A percentile compares a stretch with the other conserved stretches of the same genome.
These are phyloP conservation scores for Periconia macrospinosa DNA, from an alignment of 2,329 filamentous ascomycete genomes.

Conservation along the genomic window DNA sequence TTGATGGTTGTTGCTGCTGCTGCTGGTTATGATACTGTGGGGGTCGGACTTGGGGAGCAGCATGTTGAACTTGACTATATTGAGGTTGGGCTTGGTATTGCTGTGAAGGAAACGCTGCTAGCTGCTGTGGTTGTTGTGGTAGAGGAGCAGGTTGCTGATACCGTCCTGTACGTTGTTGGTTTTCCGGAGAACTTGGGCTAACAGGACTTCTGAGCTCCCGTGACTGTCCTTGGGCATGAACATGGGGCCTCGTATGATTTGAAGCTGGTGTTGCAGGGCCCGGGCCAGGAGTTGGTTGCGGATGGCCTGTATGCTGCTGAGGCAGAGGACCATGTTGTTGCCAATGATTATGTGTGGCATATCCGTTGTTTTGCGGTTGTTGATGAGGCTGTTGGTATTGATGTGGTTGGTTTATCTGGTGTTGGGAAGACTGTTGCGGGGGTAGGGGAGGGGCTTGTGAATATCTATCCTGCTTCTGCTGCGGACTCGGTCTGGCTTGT, in stretches of 20 bases:
- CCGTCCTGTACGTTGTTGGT: slow-evolving; percentile 22
- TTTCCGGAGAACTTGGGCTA: slow-evolving; percentile 39
- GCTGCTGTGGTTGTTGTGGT: slow-evolving; percentile 13
- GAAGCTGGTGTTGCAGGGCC: slow-evolving; percentile 30
- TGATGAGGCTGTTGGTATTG: slow-evolving; percentile 23
- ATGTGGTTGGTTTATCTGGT: too few species aligned
- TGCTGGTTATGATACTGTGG: slow-evolving; percentile 4
- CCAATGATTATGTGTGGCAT: slow-evolving; percentile 15
- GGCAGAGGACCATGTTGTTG: slow-evolving; percentile 16
- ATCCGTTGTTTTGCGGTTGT: slow-evolving; percentile 11
- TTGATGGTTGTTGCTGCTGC: slow-evolving; percentile 7
- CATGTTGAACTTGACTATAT: background rate
- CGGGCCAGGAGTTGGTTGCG: slow-evolving; percentile 26
- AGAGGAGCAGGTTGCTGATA: slow-evolving; percentile 23
- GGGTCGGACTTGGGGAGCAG: slow-evolving; percentile 5
- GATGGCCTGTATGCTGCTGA: slow-evolving; percentile 18
- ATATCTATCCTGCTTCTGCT: slow-evolving; percentile 30
- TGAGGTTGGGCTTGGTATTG: slow-evolving; percentile 8
- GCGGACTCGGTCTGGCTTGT: slow-evolving; percentile 24
- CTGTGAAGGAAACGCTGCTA: slow-evolving; percentile 2
- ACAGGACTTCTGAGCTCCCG: slow-evolving; percentile 39
- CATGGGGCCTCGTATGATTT: slow-evolving; percentile 29
- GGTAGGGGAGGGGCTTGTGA: slow-evolving; percentile 37
- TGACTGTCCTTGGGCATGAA: slow-evolving; percentile 25
- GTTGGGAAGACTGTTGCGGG: slow-evolving; percentile 23